phyloP scores from a whole-genome alignment of 495 filamentous ascomycete species.

The Glonium stellatum region DNA sequence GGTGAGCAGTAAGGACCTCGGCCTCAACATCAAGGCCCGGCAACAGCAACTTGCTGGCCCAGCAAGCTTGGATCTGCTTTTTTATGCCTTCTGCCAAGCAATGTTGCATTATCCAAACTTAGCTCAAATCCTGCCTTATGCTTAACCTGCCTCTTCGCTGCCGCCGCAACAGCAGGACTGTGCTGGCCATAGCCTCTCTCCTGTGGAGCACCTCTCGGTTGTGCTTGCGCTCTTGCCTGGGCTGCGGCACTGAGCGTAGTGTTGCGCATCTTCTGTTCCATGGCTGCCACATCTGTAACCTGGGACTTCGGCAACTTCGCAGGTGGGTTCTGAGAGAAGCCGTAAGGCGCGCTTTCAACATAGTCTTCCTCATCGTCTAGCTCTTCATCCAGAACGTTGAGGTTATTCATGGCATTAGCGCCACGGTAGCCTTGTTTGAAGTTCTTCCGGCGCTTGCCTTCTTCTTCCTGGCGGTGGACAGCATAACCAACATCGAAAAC shows the following conservation, averaged over 20 bases:
- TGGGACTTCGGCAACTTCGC: constrained; percentile 64
- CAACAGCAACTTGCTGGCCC: constrained; percentile 14
- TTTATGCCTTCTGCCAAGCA: constrained; percentile 70
- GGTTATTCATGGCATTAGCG: constrained; percentile 44
- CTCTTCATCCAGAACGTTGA: constrained; percentile 63
- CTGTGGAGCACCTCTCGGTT: constrained; percentile 40
- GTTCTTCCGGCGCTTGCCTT: constrained; percentile 80
- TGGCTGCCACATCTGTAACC: constrained; percentile 58
- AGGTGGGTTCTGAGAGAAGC: constrained; percentile 43
- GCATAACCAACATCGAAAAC: constrained; percentile 97
- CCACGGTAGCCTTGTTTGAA: constrained; percentile 64
- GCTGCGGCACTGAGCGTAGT: constrained; percentile 63
- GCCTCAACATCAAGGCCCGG: constrained; percentile 2
- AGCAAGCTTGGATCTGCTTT: constrained; percentile 36
- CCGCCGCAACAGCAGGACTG: constrained; percentile 65
- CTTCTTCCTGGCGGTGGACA: constrained; percentile 93
- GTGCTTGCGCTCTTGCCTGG: constrained; percentile 50
- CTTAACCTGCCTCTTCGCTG: constrained; percentile 68
- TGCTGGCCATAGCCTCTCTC: constrained; percentile 76
- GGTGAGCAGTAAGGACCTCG: no score
- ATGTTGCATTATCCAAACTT: constrained; percentile 78
- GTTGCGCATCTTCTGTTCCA: constrained; percentile 79
- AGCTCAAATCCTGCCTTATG: constrained; percentile 77
- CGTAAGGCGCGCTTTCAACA: constrained; percentile 46
- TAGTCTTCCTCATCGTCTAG: constrained; percentile 55